phyloP scores from a whole-genome alignment of 495 filamentous ascomycete genomes.

The Neurospora sp. region DNA sequence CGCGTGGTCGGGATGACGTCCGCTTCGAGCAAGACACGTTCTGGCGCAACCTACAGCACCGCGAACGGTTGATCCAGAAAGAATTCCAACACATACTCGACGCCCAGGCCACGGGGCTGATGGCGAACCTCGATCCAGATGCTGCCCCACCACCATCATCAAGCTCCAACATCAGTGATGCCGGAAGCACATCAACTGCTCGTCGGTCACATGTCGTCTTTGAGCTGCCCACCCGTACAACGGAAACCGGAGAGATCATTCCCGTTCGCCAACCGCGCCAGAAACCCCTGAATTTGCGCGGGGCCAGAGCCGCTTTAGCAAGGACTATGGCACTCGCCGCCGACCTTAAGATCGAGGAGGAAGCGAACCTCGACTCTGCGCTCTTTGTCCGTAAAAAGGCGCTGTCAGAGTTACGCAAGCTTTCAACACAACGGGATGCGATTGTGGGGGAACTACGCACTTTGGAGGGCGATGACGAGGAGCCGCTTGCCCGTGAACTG shows the following conservation, averaged over 20 bases:
- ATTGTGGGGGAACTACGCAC: constrained; percentile 31
- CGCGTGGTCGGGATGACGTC: constrained; percentile 3
- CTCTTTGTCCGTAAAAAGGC: constrained; percentile 47
- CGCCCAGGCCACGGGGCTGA: constrained; percentile 69
- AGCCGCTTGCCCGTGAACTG: constrained; percentile 49
- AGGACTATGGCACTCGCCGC: constrained; percentile 62
- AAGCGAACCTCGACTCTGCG: constrained; percentile 47
- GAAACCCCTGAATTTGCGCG: constrained; percentile 48
- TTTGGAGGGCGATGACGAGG: constrained; percentile 30
- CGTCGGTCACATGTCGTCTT: constrained; percentile 18
- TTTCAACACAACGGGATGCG: constrained; percentile 43
- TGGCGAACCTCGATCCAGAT: constrained; percentile 17
- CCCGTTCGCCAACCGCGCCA: constrained; percentile 54
- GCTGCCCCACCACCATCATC: background rate
- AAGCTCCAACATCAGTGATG: constrained; percentile 15
- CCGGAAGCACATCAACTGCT: constrained; percentile 31
- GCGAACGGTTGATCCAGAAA: constrained; percentile 54
- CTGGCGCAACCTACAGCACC: constrained; percentile 30
- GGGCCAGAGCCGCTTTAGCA: constrained; percentile 62
- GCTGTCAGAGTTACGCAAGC: constrained; percentile 49
- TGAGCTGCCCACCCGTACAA: constrained; percentile 13
- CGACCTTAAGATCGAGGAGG: constrained; percentile 62
- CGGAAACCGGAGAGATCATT: constrained; percentile 32
- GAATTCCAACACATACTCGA: constrained; percentile 76
- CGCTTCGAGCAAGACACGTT: constrained; percentile 21